A percentile compares a stretch with the other conserved stretches of the same genome.
Evolutionary conservation across 2,329 filamentous ascomycete genomes (phyloP).

Genomic region (Epichloe elymi): DNA sequence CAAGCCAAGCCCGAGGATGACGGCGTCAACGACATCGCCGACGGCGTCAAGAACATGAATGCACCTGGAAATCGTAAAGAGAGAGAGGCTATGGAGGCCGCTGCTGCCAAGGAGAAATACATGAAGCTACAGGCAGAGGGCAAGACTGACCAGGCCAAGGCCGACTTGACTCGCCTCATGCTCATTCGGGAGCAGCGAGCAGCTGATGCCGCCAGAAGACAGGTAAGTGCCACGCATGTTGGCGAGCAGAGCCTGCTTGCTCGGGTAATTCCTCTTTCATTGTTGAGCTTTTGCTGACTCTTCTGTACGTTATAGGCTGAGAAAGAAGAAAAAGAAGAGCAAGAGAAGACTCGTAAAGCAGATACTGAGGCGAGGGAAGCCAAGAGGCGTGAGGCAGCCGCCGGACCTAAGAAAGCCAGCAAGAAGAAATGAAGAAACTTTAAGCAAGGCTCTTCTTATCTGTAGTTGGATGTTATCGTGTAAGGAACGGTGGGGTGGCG

Average conservation of each 20-base stretch:
- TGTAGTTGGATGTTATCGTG: background rate
- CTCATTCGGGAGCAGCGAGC: slow-evolving; percentile 78
- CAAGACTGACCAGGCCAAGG: slow-evolving; percentile 91
- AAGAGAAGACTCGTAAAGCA: slow-evolving; percentile 32
- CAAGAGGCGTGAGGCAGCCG: slow-evolving; percentile 40
- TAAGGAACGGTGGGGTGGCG: background rate
- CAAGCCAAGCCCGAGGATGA: slow-evolving; percentile 30
- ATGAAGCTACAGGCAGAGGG: slow-evolving; percentile 85
- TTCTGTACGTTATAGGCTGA: slow-evolving; percentile 31
- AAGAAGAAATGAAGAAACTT: slow-evolving; percentile 29
- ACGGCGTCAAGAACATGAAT: slow-evolving; percentile 41
- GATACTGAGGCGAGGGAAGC: slow-evolving; percentile 44
- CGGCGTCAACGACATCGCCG: slow-evolving; percentile 36
- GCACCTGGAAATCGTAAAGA: slow-evolving; percentile 37
- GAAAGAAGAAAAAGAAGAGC: slow-evolving; percentile 41
- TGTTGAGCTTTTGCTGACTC: slow-evolving; percentile 11
- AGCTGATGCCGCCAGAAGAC: slow-evolving; percentile 68
- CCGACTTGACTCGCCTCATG: slow-evolving; percentile 71
- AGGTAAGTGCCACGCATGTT: slow-evolving; percentile 34
- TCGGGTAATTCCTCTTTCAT: background rate
- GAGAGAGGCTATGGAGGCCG: slow-evolving; percentile 68
- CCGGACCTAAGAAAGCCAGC: slow-evolving; percentile 34
- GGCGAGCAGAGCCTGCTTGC: background rate
- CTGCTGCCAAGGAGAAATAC: slow-evolving; percentile 79
- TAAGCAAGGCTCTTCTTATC: background rate